These are phyloP conservation scores for Torrubiella hemipterigena DNA, from an alignment of 2,329 filamentous ascomycete species.

Conservation along the genomic window DNA sequence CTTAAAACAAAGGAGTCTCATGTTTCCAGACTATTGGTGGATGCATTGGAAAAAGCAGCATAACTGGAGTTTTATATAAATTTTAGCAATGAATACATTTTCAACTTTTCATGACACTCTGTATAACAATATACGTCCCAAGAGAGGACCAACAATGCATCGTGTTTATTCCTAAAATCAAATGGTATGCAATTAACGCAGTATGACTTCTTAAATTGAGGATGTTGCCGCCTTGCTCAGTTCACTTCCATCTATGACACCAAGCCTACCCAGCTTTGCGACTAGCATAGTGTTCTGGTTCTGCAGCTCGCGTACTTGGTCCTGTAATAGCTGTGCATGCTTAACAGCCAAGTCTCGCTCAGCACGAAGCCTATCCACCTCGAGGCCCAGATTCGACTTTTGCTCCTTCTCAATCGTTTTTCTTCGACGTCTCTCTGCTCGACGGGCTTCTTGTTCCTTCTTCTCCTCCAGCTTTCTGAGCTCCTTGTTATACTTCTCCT, in stretches of 20 bases:
- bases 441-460: constrained; percentile 48
- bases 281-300: constrained; percentile 47
- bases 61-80: too few species aligned
- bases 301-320: constrained; percentile 45
- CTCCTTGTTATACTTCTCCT: constrained; percentile 54
- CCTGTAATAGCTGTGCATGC: constrained; percentile 41
- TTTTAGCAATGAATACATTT: too few species aligned
- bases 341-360: constrained; percentile 40
- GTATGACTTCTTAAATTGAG: too few species aligned
- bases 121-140: too few species aligned
- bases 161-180: too few species aligned
- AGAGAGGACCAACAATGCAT: too few species aligned
- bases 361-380: constrained; percentile 38
- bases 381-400: constrained; percentile 31
- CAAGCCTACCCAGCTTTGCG: constrained; percentile 36
- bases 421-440: constrained; percentile 37
- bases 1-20: constrained; percentile 4
- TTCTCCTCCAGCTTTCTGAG: constrained; percentile 52
- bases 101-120: too few species aligned
- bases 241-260: constrained; percentile 6
- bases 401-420: constrained; percentile 44
- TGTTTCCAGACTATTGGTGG: constrained; percentile 17
- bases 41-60: constrained; percentile 6
- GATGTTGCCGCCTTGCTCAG: background rate
- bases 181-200: too few species aligned